A percentile compares a stretch with the other conserved stretches of the same genome.
Evolutionary conservation across 1,284 basidiomycete genomes (phyloP).

Genomic region (Irpex lacteus): DNA sequence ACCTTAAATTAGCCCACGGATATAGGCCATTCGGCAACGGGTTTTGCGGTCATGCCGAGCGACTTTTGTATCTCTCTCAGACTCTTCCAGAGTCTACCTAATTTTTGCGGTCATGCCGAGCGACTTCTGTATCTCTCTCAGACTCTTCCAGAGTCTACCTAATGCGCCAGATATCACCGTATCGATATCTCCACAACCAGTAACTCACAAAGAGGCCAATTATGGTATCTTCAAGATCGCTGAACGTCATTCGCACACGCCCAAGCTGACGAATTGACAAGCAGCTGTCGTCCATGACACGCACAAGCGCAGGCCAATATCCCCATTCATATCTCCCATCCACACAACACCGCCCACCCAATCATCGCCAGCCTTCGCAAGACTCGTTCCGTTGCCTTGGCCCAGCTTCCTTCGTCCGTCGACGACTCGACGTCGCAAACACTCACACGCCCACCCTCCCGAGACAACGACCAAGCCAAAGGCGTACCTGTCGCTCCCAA

Average conservation of each 20-base stretch:
- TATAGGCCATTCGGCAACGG: no score
- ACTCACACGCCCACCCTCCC: neutral
- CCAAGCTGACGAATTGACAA: neutral
- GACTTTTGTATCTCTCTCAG: no score
- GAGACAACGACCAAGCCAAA: neutral
- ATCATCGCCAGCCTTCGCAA: neutral
- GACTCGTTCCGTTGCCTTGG: neutral
- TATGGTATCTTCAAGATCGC: neutral
- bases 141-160: no score
- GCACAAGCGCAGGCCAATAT: neutral
- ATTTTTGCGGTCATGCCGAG: no score
- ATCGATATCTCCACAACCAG: no score
- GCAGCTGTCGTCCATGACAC: neutral
- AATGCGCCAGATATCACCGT: no score
- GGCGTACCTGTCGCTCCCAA: neutral
- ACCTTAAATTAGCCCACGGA: no score
- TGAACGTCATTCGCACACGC: neutral
- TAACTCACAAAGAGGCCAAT: no score
- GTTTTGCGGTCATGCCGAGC: no score
- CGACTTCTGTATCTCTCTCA: no score
- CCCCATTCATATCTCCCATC: neutral
- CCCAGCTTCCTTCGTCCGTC: neutral
- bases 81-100: no score
- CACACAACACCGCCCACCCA: neutral
- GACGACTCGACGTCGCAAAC: neutral